A percentile compares a stretch with the other conserved stretches of the same genome.
phyloP scores from a whole-genome alignment of 768 basidiomycete genomes.

The Amanita polypyramis region DNA sequence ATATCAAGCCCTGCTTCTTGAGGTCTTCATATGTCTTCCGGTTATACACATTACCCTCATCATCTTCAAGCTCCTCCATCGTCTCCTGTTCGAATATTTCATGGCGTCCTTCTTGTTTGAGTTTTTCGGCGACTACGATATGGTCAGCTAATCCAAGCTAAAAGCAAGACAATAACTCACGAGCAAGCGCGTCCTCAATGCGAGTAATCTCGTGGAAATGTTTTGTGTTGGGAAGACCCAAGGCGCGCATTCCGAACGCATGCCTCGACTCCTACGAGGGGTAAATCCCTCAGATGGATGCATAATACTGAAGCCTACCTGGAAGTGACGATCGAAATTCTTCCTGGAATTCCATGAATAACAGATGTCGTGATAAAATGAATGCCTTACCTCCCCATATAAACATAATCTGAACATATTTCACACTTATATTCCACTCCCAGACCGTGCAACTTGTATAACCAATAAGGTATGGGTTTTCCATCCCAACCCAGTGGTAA shows the following conservation, averaged over 20 bases:
- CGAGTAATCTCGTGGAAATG: constrained; percentile 98
- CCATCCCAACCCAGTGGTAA: constrained; percentile 97
- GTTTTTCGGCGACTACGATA: constrained; percentile 86
- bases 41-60: constrained; percentile 97
- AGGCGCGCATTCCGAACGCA: constrained; percentile 95
- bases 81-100: constrained; percentile 91
- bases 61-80: constrained; percentile 97
- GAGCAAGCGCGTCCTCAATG: constrained; percentile 90
- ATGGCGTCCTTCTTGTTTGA: constrained; percentile 93
- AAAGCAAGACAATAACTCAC: constrained; percentile 37
- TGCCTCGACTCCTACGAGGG: constrained; percentile 79
- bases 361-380: background rate
- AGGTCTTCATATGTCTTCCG: constrained; percentile 96
- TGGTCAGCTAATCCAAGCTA: background rate
- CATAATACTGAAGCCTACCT: constrained; percentile 32
- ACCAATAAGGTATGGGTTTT: constrained; percentile 97
- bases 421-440: constrained; percentile 98
- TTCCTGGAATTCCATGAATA: constrained; percentile 39
- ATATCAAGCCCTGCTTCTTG: constrained; percentile 91
- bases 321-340: constrained; percentile 95
- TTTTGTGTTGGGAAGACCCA: constrained; percentile 95
- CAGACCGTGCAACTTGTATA: constrained; percentile 95
- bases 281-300: background rate
- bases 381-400: constrained; percentile 77
- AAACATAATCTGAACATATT: constrained; percentile 93